Base-by-base conservation (phyloP, 495 filamentous ascomycete species). In the Penicillium mononematosum region DNA sequence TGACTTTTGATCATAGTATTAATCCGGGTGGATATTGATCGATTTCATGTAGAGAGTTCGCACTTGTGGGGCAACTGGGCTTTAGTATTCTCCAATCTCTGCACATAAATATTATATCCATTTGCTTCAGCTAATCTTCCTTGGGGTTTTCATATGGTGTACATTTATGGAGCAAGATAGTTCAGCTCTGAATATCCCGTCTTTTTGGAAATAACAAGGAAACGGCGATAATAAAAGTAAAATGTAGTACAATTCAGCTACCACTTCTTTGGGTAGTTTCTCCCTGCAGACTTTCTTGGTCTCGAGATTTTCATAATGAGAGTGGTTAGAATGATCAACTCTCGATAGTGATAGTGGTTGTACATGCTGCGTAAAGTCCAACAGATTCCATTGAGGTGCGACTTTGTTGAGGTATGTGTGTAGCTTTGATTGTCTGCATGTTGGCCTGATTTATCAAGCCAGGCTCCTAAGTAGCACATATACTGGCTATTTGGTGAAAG, bases 1-100 rank as follows among this genome's bases (percentile, higher is more conserved):
- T 11, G 51, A 58, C 3, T 17, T 42, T 42, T 52, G 34, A 42
- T 48, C 27, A 8, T n/a, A n/a, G 22, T n/a, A 39, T 39, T 5
- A 7, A 17, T 39, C 6, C n/a, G 3, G 4, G 3, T 39, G n/a
- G n/a, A 39, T 39, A 39, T 39, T 17, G 36, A 9, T 39, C 36
- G 2, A 39, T 39, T 38, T 38, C 14, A n/a, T 6, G 5, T 8
- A 17, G 7, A 39, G 34, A 38, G 34, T 38, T 38, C 12, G 34
- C 14, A 14, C 14, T 38, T 38, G 14, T 16, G 0, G 5, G 2
- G 34, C 14, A 38, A n/a, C 34, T 38, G 14, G 34, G 5, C 14
- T 38, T 16, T 38, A 38, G 34, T 5, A 38, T n/a, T 38, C 2
- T n/a, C 34, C 14, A 38, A 2, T n/a, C 5, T n/a, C 34, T 38